Evolutionary conservation across 2,329 filamentous ascomycete genomes (phyloP).

Genomic region (Beauveria asiatica): DNA sequence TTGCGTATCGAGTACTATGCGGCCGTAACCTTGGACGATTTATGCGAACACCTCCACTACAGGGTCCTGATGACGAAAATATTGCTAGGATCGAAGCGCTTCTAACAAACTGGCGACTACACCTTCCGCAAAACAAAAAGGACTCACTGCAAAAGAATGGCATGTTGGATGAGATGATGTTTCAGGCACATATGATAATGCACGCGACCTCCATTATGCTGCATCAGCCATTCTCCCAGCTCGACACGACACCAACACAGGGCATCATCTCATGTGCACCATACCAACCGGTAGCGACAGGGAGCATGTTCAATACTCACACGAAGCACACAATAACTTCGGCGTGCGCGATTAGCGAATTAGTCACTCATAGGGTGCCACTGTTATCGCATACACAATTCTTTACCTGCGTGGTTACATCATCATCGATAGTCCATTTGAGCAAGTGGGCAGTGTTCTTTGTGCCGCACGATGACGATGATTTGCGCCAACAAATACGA

Average conservation of each 20-base stretch:
- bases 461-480: conserved; percentile 52
- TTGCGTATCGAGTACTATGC: conserved; percentile 75
- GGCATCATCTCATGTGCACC: conserved; percentile 59
- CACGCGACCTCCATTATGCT: conserved; percentile 61
- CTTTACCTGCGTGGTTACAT: conserved; percentile 71
- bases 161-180: conserved; percentile 79
- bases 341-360: conserved; percentile 66
- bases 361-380: conserved; percentile 65
- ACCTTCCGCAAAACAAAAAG: conserved; percentile 64
- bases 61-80: conserved; percentile 45
- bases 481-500: conserved; percentile 64
- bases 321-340: conserved; percentile 74
- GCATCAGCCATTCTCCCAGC: conserved; percentile 70
- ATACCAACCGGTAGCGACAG: conserved; percentile 41
- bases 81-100: conserved; percentile 43
- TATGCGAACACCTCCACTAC: conserved; percentile 47
- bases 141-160: conserved; percentile 62
- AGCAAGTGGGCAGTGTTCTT: conserved; percentile 66
- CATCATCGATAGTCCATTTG: conserved; percentile 73
- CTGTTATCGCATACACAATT: conserved; percentile 72
- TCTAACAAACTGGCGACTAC: conserved; percentile 67
- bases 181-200: conserved; percentile 78
- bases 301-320: conserved; percentile 53
- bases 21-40: conserved; percentile 71
- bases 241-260: conserved; percentile 53